Conservation (phyloP, 306 rosid species). For the Rosa chinensis region DNA sequence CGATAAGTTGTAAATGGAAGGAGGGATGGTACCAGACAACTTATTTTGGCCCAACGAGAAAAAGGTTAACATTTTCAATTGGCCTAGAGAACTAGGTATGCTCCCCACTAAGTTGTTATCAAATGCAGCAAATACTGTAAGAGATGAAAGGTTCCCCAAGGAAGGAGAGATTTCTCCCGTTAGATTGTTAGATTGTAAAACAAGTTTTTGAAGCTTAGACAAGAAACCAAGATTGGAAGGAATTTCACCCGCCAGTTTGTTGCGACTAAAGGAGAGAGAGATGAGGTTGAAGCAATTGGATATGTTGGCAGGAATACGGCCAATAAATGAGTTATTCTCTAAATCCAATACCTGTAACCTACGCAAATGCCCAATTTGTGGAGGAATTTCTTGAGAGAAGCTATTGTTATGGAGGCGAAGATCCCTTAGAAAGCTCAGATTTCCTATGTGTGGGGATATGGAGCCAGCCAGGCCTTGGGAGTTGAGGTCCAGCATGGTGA, state of each 20-base stretch:
- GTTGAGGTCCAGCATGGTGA: not conserved
- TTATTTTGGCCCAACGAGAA: accelerated
- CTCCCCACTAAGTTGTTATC: not conserved
- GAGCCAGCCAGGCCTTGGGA: not conserved
- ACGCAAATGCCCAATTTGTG: not conserved
- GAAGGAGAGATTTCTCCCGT: not conserved
- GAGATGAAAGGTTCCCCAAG: not conserved
- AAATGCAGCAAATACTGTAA: accelerated
- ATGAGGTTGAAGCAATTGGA: not conserved
- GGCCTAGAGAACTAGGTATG: not conserved
- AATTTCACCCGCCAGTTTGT: not conserved
- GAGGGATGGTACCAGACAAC: not conserved
- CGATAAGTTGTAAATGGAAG: not conserved
- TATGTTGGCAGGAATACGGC: not conserved
- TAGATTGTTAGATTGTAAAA: accelerated
- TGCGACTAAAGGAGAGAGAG: not conserved
- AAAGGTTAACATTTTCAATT: not conserved
- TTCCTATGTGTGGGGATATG: not conserved
- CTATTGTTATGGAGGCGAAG: not conserved
- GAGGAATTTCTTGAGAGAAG: not conserved
- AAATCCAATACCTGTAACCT: not conserved
- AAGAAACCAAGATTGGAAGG: not conserved
- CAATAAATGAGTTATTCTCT: not conserved
- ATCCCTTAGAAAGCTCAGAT: not conserved
- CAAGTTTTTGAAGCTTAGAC: not conserved